phyloP scores from a whole-genome alignment of 305 asterid genomes.

The Solanum hybrid region DNA sequence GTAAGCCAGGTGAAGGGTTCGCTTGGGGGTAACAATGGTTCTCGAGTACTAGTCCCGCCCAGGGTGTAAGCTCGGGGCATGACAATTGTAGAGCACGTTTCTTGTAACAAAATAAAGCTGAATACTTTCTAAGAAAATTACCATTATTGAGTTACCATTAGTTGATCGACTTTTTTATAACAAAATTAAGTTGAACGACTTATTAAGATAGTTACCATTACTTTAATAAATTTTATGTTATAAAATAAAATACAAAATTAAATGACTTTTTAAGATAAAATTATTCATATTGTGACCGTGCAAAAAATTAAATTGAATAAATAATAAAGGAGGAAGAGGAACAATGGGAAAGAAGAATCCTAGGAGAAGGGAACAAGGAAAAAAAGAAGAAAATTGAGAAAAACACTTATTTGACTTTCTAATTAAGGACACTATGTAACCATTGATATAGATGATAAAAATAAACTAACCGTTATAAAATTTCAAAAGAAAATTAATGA shows the following conservation, averaged over 20 bases:
- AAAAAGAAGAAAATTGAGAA: too few relatives aligned
- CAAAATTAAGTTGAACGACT: background rate
- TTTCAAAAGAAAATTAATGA: too few relatives aligned
- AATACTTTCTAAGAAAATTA: background rate
- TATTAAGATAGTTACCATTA: background rate
- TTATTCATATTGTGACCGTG: background rate
- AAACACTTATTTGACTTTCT: background rate
- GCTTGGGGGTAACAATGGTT: too few relatives aligned
- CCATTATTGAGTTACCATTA: background rate
- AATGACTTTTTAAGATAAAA: background rate
- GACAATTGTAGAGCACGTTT: background rate
- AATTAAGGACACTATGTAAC: background rate
- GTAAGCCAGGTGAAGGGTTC: too few relatives aligned
- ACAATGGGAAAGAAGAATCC: background rate
- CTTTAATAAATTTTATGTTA: background rate
- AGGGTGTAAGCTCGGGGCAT: too few relatives aligned
- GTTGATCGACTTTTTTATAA: background rate
- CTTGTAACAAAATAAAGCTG: background rate
- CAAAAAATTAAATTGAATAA: too few relatives aligned
- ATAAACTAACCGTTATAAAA: background rate
- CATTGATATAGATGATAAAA: background rate
- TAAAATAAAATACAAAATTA: too few relatives aligned
- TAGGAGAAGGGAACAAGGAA: too few relatives aligned
- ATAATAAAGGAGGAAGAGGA: background rate
- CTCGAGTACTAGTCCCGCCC: too few relatives aligned